Evolutionary conservation across 2,329 filamentous ascomycete genomes (phyloP).

Genomic region (Cladosporium phlei): DNA sequence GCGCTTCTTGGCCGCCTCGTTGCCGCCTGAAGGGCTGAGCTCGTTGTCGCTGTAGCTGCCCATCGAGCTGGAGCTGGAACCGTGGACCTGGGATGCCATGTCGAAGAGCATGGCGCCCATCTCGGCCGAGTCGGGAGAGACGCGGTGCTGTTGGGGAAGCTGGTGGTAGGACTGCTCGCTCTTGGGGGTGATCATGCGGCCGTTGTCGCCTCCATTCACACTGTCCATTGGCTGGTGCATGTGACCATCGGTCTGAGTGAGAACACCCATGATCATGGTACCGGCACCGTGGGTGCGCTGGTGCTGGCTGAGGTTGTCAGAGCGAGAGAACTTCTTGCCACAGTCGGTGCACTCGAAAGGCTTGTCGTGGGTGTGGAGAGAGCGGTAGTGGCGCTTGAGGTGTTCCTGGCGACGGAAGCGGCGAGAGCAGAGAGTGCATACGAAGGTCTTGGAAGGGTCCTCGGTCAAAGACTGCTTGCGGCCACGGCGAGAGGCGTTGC

Average conservation of each 20-base stretch:
- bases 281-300: constrained; percentile 87
- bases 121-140: constrained; percentile 53
- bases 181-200: constrained; percentile 32
- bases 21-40: constrained; percentile 23
- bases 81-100: constrained; percentile 63
- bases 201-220: constrained; percentile 32
- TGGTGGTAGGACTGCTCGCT: constrained; percentile 26
- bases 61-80: constrained; percentile 51
- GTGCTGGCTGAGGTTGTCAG: constrained; percentile 95
- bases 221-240: constrained; percentile 31
- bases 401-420: constrained; percentile 98
- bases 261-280: constrained; percentile 83
- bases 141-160: constrained; percentile 23
- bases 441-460: constrained; percentile 96
- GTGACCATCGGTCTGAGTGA: constrained; percentile 37
- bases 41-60: constrained; percentile 28
- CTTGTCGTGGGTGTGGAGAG: constrained; percentile 97
- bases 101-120: constrained; percentile 79
- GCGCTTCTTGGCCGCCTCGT: constrained; percentile 40
- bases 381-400: constrained; percentile 96
- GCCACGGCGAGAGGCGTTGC: constrained; percentile 78
- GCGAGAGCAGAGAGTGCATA: constrained; percentile 92
- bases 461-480: constrained; percentile 98
- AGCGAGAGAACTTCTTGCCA: constrained; percentile 98
- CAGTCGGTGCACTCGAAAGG: constrained; percentile 97